These are phyloP conservation scores for Dimargaris cristalligena DNA, from an alignment of 192 early-diverging fungal species.

Conservation along the genomic window DNA sequence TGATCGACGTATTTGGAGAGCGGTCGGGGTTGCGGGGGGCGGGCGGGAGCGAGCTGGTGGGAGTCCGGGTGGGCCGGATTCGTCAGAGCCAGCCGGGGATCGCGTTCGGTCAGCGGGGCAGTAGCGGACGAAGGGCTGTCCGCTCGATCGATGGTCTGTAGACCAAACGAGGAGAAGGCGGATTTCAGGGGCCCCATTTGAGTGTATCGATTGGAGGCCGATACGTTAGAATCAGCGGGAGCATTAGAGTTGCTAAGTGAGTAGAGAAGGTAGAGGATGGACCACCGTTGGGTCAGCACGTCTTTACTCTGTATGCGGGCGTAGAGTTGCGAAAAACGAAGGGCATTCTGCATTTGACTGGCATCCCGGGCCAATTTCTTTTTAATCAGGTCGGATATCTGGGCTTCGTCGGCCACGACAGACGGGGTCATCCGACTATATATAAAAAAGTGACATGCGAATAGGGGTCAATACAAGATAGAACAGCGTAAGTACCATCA, in stretches of 20 bases:
- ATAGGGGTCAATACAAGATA: neutral
- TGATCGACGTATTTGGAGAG: neutral
- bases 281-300: neutral
- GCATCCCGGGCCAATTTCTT: neutral
- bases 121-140: neutral
- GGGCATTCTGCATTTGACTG: neutral
- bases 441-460: neutral
- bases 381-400: neutral
- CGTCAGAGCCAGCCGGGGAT: neutral
- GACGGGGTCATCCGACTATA: neutral
- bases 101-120: neutral
- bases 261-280: neutral
- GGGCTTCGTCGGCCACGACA: neutral
- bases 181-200: neutral
- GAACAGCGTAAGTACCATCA: neutral
- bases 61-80: neutral
- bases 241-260: neutral
- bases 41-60: neutral
- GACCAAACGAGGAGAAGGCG: neutral
- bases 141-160: neutral
- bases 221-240: neutral
- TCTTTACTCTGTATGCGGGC: neutral
- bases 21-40: neutral
- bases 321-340: neutral
- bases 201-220: too few species aligned